These are phyloP conservation scores for Corylus avellana DNA, from an alignment of 306 rosid genomes.

Conservation along the genomic window DNA sequence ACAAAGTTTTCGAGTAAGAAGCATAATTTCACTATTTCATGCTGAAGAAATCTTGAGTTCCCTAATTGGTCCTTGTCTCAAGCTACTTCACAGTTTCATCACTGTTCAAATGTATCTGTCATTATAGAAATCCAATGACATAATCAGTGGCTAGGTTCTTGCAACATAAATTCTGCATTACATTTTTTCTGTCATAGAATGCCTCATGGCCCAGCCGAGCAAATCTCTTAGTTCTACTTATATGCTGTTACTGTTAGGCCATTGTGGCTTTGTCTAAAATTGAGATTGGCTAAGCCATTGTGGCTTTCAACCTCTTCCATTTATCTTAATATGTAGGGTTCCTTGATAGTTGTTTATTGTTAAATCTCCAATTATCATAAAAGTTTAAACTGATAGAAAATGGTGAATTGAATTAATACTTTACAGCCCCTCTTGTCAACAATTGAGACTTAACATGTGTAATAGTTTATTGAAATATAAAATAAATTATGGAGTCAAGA, in stretches of 20 bases:
- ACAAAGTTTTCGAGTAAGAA: neutral
- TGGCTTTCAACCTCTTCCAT: neutral
- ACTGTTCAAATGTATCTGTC: neutral
- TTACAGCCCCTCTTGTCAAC: no score
- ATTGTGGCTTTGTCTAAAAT: neutral
- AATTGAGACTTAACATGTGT: no score
- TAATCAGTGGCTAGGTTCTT: neutral
- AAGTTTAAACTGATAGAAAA: no score
- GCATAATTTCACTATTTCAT: neutral
- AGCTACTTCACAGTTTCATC: neutral
- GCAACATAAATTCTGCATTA: neutral
- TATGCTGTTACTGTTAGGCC: no score
- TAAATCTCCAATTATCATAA: no score
- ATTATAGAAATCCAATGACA: slow-evolving; percentile 10
- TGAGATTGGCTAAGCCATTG: slow-evolving; percentile 7
- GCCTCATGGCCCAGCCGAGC: slow-evolving; percentile 1
- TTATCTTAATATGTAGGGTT: neutral
- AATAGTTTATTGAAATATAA: no score
- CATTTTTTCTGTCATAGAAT: neutral
- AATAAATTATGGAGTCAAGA: no score
- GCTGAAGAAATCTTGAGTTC: neutral
- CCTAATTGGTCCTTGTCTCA: neutral
- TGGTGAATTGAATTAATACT: no score
- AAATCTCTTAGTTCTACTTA: slow-evolving; percentile 10
- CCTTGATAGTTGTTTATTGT: neutral